These are phyloP conservation scores for Emergomyces africanus DNA, from an alignment of 2,329 filamentous ascomycete species.

Conservation along the genomic window DNA sequence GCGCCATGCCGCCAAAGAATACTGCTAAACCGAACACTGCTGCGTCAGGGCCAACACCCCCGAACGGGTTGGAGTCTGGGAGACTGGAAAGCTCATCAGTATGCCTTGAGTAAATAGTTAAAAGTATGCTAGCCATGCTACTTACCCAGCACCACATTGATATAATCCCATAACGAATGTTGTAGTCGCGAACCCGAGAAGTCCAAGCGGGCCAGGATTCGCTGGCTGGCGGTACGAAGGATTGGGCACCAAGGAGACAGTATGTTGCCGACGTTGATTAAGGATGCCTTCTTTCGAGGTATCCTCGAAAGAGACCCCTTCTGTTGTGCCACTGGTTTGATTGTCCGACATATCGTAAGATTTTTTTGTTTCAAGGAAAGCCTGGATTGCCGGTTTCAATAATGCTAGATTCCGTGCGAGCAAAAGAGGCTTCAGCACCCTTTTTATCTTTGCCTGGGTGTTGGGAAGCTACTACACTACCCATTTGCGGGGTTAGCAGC, in stretches of 20 bases:
- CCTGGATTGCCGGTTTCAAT: not conserved
- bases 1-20: constrained; percentile 18
- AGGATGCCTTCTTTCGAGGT: not conserved
- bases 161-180: constrained; percentile 47
- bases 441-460: not conserved
- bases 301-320: not conserved
- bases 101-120: not conserved
- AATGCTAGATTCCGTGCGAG: not conserved
- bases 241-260: constrained; percentile 6
- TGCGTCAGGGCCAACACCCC: constrained; percentile 13
- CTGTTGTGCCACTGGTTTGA: not conserved
- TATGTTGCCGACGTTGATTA: not conserved
- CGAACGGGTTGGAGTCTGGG: constrained; percentile 14
- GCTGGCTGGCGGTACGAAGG: constrained; percentile 19
- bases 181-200: constrained; percentile 52
- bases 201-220: constrained; percentile 48
- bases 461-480: not conserved
- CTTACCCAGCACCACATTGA: constrained; percentile 38
- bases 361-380: not conserved
- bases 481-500: not conserved
- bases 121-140: constrained; percentile 7
- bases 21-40: constrained; percentile 17
- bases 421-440: not conserved
- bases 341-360: not conserved
- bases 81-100: constrained; percentile 10